Evolutionary conservation across 1,284 basidiomycete species (phyloP).

Genomic region (Moniliophthora roreri): DNA sequence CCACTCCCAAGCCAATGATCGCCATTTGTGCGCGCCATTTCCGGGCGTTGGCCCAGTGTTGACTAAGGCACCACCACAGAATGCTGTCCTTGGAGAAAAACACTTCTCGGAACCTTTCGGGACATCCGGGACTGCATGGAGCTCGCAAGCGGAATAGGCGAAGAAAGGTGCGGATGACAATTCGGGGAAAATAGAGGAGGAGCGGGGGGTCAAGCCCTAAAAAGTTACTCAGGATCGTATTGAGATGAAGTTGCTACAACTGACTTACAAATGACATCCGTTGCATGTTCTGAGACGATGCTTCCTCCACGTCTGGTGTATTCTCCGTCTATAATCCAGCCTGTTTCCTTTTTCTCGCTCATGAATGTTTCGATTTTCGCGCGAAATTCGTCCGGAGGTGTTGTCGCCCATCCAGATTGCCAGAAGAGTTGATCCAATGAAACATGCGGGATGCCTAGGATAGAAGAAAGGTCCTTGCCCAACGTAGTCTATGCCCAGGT

Average conservation of each 20-base stretch:
- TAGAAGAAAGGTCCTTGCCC: conserved; percentile 39
- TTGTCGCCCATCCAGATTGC: conserved; percentile 45
- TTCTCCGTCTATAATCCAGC: conserved; percentile 57
- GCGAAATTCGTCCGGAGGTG: conserved; percentile 36
- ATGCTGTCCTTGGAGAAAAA: conserved; percentile 54
- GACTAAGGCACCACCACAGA: conserved; percentile 53
- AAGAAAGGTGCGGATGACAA: conserved; percentile 50
- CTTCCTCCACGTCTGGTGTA: conserved; percentile 30
- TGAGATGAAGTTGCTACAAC: no score
- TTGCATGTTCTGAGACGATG: conserved; percentile 39
- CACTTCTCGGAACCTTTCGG: conserved; percentile 38
- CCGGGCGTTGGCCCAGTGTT: conserved; percentile 36
- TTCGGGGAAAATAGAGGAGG: conserved; percentile 55
- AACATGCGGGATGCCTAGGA: conserved; percentile 44
- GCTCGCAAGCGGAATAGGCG: conserved; percentile 40
- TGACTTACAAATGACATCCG: conserved; percentile 62
- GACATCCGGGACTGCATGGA: conserved; percentile 53
- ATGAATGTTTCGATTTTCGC: conserved; percentile 30
- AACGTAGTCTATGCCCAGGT: conserved; percentile 50
- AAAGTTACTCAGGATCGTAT: conserved; percentile 2
- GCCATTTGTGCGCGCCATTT: conserved; percentile 26
- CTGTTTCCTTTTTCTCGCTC: conserved; percentile 29
- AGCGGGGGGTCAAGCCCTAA: conserved; percentile 68
- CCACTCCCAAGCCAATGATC: conserved; percentile 27
- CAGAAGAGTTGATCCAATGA: conserved; percentile 46